These are phyloP conservation scores for Batkoa obscura DNA, from an alignment of 371 early-diverging fungal genomes.

Conservation along the genomic window DNA sequence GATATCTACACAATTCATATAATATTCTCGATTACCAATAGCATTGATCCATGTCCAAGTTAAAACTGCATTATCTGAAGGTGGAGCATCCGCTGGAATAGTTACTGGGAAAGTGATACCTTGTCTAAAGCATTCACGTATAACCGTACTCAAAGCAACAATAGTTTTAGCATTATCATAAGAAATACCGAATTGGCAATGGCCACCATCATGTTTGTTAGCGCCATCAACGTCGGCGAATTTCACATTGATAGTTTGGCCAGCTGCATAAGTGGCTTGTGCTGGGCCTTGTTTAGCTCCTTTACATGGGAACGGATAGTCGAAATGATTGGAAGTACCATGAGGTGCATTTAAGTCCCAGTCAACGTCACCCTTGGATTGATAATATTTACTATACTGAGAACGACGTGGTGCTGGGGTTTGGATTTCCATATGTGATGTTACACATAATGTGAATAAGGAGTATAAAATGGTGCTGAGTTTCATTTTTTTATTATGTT, in stretches of 20 bases:
- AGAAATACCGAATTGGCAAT: constrained; percentile 44
- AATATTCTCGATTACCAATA: constrained; percentile 37
- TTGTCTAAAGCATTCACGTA: constrained; percentile 14
- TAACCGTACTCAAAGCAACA: constrained; percentile 32
- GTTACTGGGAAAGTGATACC: constrained; percentile 16
- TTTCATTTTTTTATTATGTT: no score
- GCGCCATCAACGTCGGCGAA: constrained; percentile 11
- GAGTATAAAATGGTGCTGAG: background rate
- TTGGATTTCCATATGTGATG: constrained; percentile 14
- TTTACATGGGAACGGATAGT: constrained; percentile 9
- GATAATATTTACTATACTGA: constrained; percentile 7
- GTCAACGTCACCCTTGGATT: background rate
- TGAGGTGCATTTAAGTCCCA: constrained; percentile 11
- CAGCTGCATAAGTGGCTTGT: constrained; percentile 12
- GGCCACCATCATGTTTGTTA: constrained; percentile 30
- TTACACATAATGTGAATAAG: constrained; percentile 4
- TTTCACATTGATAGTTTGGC: constrained; percentile 13
- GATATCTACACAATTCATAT: constrained; percentile 50
- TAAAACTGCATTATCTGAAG: constrained; percentile 16
- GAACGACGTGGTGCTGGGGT: constrained; percentile 15
- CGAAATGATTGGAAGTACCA: constrained; percentile 3
- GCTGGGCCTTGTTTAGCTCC: constrained; percentile 7
- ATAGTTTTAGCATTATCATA: constrained; percentile 37
- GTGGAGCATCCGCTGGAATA: constrained; percentile 30
- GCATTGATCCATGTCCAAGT: constrained; percentile 51